Evolutionary conservation across 2,329 filamentous ascomycete species (phyloP).

Genomic region (Botrytis deweyae): DNA sequence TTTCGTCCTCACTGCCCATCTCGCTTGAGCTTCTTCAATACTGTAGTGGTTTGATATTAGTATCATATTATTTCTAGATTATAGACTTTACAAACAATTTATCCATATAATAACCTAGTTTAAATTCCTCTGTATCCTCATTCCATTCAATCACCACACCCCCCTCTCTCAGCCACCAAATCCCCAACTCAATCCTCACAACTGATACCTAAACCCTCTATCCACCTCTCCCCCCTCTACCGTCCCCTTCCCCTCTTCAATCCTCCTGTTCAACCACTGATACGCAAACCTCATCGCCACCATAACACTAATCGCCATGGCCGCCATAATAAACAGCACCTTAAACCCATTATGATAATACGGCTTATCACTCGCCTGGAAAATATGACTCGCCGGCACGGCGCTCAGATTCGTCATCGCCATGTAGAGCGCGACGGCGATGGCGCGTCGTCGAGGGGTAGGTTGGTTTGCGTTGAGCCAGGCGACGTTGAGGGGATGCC

Average conservation of each 20-base stretch:
- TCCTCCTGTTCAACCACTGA: conserved; percentile 18
- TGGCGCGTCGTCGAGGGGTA: conserved; percentile 15
- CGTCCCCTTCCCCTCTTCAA: conserved; percentile 17
- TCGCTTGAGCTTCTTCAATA: no score
- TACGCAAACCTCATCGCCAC: conserved; percentile 12
- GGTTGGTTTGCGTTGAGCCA: conserved; percentile 20
- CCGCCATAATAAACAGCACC: conserved; percentile 18
- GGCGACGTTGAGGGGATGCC: conserved; percentile 21
- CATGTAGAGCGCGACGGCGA: conserved; percentile 17
- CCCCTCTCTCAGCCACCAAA: background rate
- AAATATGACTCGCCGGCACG: conserved; percentile 15
- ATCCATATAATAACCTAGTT: background rate
- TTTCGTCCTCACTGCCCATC: no score
- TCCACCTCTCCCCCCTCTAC: conserved; percentile 17
- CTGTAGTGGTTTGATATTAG: no score
- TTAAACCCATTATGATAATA: conserved; percentile 22
- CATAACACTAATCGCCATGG: conserved; percentile 18
- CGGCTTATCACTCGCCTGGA: conserved; percentile 18
- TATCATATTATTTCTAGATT: no score
- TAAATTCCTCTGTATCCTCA: fast-evolving
- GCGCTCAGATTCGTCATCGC: conserved; percentile 17
- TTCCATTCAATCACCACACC: background rate
- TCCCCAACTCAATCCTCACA: background rate
- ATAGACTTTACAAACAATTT: no score
- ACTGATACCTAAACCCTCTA: conserved; percentile 21